These are phyloP conservation scores for Penicillium frequentans DNA, from an alignment of 2,329 filamentous ascomycete species.

Conservation along the genomic window DNA sequence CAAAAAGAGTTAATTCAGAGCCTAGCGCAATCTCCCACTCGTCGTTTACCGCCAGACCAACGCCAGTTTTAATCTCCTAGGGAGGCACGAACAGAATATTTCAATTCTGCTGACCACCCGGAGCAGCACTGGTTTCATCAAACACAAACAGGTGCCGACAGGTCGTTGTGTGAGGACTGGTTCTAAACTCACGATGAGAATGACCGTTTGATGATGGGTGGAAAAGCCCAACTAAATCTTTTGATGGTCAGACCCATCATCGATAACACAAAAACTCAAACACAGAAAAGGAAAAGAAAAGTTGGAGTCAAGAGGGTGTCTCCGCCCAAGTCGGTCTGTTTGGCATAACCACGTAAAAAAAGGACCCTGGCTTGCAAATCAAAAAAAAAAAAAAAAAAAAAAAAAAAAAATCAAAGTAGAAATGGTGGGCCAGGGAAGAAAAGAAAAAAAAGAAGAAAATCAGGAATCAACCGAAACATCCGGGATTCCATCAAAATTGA, in stretches of 20 bases:
- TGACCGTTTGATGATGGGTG: neutral
- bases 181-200: constrained; percentile 12
- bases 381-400: constrained; percentile 16
- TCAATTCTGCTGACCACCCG: constrained; percentile 22
- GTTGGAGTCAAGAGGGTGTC: constrained; percentile 18
- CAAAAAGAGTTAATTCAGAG: constrained; percentile 21
- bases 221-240: neutral
- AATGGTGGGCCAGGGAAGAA: constrained; percentile 1
- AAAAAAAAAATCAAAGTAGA: constrained; percentile 11
- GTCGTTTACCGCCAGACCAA: constrained; percentile 14
- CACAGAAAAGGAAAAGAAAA: constrained; percentile 22
- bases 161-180: constrained; percentile 11
- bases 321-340: constrained; percentile 40
- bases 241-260: constrained; percentile 21
- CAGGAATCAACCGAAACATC: constrained; percentile 19
- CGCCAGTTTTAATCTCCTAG: constrained; percentile 2
- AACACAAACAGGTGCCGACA: constrained; percentile 11
- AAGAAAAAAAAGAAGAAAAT: constrained; percentile 20
- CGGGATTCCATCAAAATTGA: constrained; percentile 16
- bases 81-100: constrained; percentile 19
- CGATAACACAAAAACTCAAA: constrained; percentile 42
- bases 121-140: constrained; percentile 2
- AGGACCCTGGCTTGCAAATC: constrained; percentile 21
- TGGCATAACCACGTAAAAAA: constrained; percentile 42
- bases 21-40: constrained; percentile 14